A percentile compares a stretch with the other conserved stretches of the same genome.
phyloP scores from a whole-genome alignment of 1,284 basidiomycete genomes.

The Cutaneotrichosporon sp. region DNA sequence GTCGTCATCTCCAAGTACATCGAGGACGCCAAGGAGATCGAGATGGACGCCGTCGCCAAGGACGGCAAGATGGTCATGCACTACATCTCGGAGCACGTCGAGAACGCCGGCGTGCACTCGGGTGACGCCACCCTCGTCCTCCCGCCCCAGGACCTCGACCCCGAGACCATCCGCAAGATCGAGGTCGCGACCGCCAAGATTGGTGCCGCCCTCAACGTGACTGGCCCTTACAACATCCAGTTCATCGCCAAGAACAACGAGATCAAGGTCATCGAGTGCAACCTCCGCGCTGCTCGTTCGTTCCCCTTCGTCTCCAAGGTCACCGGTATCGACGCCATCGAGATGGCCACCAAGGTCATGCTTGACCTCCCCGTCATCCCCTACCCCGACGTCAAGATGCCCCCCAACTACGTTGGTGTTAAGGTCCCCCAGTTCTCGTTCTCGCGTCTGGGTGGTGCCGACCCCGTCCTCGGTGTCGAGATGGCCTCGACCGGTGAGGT shows the following conservation, averaged over 20 bases:
- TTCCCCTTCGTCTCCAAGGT: slow-evolving; percentile 99
- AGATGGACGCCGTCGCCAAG: slow-evolving; percentile 98
- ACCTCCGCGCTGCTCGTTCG: slow-evolving; percentile 93
- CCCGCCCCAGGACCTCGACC: slow-evolving; percentile 96
- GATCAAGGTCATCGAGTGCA: slow-evolving; percentile 99
- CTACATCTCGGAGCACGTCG: slow-evolving; percentile 98
- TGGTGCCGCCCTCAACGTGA: slow-evolving; percentile 96
- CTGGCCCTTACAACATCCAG: slow-evolving; percentile 99
- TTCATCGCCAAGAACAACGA: slow-evolving; percentile 99
- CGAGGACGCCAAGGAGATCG: slow-evolving; percentile 99
- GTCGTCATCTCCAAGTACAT: slow-evolving; percentile 99
- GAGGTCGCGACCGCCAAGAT: slow-evolving; percentile 97
- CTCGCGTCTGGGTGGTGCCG: slow-evolving; percentile 90
- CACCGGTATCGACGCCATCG: slow-evolving; percentile 94
- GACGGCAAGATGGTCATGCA: slow-evolving; percentile 99
- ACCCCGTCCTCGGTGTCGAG: slow-evolving; percentile 98
- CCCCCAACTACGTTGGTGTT: slow-evolving; percentile 92
- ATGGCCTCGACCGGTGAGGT: slow-evolving; percentile 99
- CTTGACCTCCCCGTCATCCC: slow-evolving; percentile 82
- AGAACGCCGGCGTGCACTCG: slow-evolving; percentile 97
- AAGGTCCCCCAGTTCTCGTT: slow-evolving; percentile 99
- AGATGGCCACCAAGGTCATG: slow-evolving; percentile 99
- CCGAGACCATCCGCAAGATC: slow-evolving; percentile 91
- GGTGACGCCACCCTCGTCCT: slow-evolving; percentile 97
- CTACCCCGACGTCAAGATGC: slow-evolving; percentile 85